A percentile compares a stretch with the other conserved stretches of the same genome.
Evolutionary conservation across 1,284 basidiomycete genomes (phyloP).

Genomic region (Cryptococcus maquisensis): DNA sequence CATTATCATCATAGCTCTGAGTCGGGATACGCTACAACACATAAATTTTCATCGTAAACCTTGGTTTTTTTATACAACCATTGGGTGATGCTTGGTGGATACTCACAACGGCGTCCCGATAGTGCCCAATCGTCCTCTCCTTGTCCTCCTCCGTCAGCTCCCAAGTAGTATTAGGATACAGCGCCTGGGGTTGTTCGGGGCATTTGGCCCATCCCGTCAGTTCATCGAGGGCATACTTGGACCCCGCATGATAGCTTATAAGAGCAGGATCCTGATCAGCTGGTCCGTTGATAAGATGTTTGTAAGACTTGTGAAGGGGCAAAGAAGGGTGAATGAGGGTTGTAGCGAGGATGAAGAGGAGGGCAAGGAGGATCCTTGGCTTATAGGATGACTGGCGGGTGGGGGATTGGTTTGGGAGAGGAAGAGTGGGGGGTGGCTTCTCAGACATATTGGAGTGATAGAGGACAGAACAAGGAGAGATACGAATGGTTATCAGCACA

Average conservation of each 20-base stretch:
- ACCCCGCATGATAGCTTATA: neutral
- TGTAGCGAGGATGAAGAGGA: conserved; percentile 14
- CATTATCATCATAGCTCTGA: conserved; percentile 46
- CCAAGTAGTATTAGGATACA: conserved; percentile 32
- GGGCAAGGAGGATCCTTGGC: conserved; percentile 10
- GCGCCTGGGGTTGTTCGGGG: conserved; percentile 35
- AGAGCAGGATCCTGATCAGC: too few species aligned
- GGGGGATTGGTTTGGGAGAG: conserved; percentile 2
- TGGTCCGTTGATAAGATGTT: too few species aligned
- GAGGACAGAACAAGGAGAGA: too few species aligned
- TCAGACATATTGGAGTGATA: conserved; percentile 4
- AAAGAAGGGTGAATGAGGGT: conserved; percentile 10
- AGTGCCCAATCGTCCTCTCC: conserved; percentile 24
- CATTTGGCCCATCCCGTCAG: conserved; percentile 23
- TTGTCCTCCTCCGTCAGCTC: conserved; percentile 32
- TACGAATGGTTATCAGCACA: too few species aligned
- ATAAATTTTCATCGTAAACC: neutral
- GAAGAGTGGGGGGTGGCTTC: neutral
- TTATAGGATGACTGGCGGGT: neutral
- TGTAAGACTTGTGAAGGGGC: too few species aligned
- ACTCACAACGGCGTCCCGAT: conserved; percentile 41
- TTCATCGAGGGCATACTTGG: conserved; percentile 4
- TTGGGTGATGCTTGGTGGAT: neutral
- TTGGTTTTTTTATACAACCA: neutral
- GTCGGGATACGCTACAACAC: conserved; percentile 38